Conservation (phyloP, 306 rosid genomes). For the Glycyrrhiza uralensis region DNA sequence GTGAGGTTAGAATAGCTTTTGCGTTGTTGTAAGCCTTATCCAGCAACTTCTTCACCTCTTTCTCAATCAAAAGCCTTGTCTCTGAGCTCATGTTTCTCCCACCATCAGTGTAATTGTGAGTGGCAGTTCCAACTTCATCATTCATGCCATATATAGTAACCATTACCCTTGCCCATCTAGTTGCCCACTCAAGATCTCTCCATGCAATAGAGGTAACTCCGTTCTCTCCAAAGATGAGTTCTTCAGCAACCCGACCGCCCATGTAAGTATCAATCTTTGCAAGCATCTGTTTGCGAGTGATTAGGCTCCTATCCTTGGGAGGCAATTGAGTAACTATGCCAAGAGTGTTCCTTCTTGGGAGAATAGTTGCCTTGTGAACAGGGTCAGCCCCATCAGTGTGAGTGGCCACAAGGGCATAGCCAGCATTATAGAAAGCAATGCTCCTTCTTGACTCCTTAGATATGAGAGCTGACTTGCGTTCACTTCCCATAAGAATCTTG, state of each 20-base stretch:
- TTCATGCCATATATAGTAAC: conserved; percentile 87
- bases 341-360: conserved; percentile 76
- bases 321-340: conserved; percentile 84
- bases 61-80: conserved; percentile 78
- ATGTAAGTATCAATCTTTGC: conserved; percentile 72
- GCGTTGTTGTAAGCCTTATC: conserved; percentile 77
- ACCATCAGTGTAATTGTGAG: conserved; percentile 64
- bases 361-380: conserved; percentile 85
- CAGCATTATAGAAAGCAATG: conserved; percentile 83
- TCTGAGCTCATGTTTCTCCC: conserved; percentile 89
- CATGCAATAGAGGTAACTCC: conserved; percentile 79
- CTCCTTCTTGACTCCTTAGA: conserved; percentile 58
- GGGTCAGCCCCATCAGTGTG: conserved; percentile 81
- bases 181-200: conserved; percentile 59
- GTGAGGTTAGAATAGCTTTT: conserved; percentile 66
- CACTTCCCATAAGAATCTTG: conserved; percentile 86
- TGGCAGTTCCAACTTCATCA: conserved; percentile 65
- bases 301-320: conserved; percentile 54
- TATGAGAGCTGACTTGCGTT: conserved; percentile 78
- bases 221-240: conserved; percentile 77
- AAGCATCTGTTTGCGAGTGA: conserved; percentile 76
- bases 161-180: conserved; percentile 68
- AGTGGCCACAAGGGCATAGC: conserved; percentile 84
- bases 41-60: conserved; percentile 62
- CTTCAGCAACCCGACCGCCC: conserved; percentile 94